phyloP scores from a whole-genome alignment of 345 rosid species.

The Acer yangbiense region DNA sequence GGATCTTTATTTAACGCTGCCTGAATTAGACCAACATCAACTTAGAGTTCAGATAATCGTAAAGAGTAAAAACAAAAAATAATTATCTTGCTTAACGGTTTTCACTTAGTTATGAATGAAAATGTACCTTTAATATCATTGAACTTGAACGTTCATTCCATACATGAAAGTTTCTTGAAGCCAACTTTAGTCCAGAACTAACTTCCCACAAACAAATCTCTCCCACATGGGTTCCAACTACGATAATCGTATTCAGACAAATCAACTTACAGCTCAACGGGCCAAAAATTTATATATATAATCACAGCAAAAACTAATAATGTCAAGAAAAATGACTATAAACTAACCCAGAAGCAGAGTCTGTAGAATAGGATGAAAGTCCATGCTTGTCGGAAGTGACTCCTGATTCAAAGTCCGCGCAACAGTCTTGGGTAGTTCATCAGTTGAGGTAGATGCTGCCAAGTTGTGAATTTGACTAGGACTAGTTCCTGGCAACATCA shows the following conservation, averaged over 20 bases:
- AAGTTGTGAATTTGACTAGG: slow-evolving; percentile 20
- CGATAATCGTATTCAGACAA: slow-evolving; percentile 13
- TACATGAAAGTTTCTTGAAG: slow-evolving; percentile 32
- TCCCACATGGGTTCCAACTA: slow-evolving; percentile 44
- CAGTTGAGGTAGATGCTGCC: slow-evolving; percentile 18
- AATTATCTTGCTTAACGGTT: neutral
- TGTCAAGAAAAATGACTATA: slow-evolving; percentile 10
- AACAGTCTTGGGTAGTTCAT: slow-evolving; percentile 41
- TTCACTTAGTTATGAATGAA: neutral
- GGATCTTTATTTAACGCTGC: slow-evolving; percentile 41
- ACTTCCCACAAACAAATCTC: slow-evolving; percentile 47
- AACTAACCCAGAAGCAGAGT: slow-evolving; percentile 47
- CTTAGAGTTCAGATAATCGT: slow-evolving; percentile 10
- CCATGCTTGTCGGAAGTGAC: slow-evolving; percentile 45
- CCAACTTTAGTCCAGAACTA: slow-evolving; percentile 35
- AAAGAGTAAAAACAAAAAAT: neutral
- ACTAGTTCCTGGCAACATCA: slow-evolving; percentile 24
- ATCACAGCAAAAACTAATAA: slow-evolving; percentile 4
- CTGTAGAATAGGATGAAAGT: slow-evolving; percentile 47
- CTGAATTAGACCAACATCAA: slow-evolving; percentile 26
- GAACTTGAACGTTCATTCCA: slow-evolving; percentile 38
- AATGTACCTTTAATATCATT: slow-evolving; percentile 37
- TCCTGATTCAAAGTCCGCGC: slow-evolving; percentile 33
- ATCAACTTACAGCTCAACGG: slow-evolving; percentile 9
- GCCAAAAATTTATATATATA: slow-evolving; percentile 10